phyloP scores from a whole-genome alignment of 352 stramenopile species.

The Phytopythium aichiense region DNA sequence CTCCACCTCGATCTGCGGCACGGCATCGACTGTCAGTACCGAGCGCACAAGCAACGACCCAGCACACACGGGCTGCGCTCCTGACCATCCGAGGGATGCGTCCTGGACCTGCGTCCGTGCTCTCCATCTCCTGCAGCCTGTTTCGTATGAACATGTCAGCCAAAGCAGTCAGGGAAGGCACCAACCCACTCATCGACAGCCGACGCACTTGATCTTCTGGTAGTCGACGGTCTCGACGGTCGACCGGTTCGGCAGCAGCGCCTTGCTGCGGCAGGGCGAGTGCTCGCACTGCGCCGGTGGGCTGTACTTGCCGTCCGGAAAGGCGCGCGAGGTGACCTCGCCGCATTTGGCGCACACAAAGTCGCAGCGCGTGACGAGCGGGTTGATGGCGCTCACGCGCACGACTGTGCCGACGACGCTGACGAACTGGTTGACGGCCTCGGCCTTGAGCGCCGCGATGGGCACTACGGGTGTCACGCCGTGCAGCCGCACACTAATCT shows the following conservation, averaged over 20 bases:
- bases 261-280: slow-evolving; percentile 48
- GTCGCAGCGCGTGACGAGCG: slow-evolving; percentile 80
- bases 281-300: slow-evolving; percentile 64
- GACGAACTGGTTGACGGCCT: slow-evolving; percentile 79
- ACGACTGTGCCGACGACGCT: slow-evolving; percentile 70
- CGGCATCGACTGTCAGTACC: background rate
- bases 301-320: slow-evolving; percentile 81
- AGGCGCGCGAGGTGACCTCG: slow-evolving; percentile 56
- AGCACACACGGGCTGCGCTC: too few species aligned
- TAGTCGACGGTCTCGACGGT: slow-evolving; percentile 89
- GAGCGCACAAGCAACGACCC: background rate
- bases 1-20: slow-evolving; percentile 83
- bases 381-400: slow-evolving; percentile 80
- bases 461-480: slow-evolving; percentile 58
- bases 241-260: slow-evolving; percentile 75
- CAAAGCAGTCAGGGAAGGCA: background rate
- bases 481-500: slow-evolving; percentile 59
- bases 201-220: slow-evolving; percentile 84
- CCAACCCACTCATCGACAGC: slow-evolving; percentile 28
- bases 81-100: slow-evolving; percentile 82
- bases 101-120: slow-evolving; percentile 81
- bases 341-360: slow-evolving; percentile 86
- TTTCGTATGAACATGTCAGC: background rate
- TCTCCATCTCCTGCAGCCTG: slow-evolving; percentile 90
- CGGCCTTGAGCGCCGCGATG: slow-evolving; percentile 70